Conservation (phyloP, 2,329 filamentous ascomycete genomes). For the Cladosporium sp. region DNA sequence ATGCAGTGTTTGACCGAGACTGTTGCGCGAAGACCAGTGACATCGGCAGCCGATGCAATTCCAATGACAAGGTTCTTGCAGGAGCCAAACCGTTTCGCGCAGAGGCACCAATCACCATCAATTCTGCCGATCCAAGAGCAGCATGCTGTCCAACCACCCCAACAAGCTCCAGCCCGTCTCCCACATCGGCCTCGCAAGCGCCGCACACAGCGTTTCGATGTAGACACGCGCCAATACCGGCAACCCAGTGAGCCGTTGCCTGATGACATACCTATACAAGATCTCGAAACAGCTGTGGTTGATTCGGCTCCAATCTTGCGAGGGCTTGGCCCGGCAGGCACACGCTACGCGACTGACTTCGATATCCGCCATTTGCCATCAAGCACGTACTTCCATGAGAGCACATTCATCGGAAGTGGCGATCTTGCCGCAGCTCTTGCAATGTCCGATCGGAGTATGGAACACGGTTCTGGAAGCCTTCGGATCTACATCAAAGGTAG, state of each 20-base stretch:
- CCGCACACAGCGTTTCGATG: conserved; percentile 48
- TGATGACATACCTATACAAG: conserved; percentile 10
- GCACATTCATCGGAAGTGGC: conserved; percentile 60
- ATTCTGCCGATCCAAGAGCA: neutral
- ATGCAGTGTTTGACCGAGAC: conserved; percentile 33
- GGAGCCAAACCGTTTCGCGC: neutral
- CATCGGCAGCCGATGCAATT: conserved; percentile 32
- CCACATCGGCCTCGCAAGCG: conserved; percentile 35
- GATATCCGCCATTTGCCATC: conserved; percentile 50
- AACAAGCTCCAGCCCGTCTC: neutral
- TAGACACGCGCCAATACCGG: conserved; percentile 47
- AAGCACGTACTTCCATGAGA: conserved; percentile 57
- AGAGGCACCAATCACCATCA: neutral
- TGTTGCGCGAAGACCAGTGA: conserved; percentile 19
- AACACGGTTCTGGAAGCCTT: conserved; percentile 42
- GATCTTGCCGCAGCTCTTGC: conserved; percentile 51
- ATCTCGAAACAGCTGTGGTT: neutral
- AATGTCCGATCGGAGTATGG: conserved; percentile 44
- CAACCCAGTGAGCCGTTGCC: conserved; percentile 43
- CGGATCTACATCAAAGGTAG: conserved; percentile 40
- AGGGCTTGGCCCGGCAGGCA: conserved; percentile 52
- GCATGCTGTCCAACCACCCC: neutral
- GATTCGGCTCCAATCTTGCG: conserved; percentile 28
- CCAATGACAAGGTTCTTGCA: conserved; percentile 32
- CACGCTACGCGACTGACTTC: conserved; percentile 55